Conservation (phyloP, 495 filamentous ascomycete genomes). For the Lasiosphaeria hispida region DNA sequence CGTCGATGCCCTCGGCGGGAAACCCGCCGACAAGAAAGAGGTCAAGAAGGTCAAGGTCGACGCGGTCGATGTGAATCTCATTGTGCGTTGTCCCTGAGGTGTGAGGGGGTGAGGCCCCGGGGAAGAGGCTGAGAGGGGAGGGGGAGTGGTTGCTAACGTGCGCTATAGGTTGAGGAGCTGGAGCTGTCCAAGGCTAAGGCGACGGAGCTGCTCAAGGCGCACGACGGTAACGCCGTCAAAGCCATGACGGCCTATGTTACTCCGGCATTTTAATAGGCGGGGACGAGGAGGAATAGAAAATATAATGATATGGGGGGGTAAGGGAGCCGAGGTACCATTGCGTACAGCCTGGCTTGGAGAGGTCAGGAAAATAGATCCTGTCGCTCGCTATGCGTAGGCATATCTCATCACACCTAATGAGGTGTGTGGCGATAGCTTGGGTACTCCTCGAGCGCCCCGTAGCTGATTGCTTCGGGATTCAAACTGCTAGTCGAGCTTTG, state of each 20-base stretch:
- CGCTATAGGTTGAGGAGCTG: constrained; percentile 68
- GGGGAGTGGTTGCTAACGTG: background rate
- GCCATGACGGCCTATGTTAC: constrained; percentile 61
- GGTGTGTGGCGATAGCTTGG: too few species aligned
- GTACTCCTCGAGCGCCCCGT: too few species aligned
- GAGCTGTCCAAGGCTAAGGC: constrained; percentile 77
- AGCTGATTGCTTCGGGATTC: too few species aligned
- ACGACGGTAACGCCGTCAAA: constrained; percentile 72
- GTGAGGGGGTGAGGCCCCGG: too few species aligned
- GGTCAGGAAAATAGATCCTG: too few species aligned
- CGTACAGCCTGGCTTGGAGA: too few species aligned
- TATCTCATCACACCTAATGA: too few species aligned
- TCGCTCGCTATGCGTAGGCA: too few species aligned
- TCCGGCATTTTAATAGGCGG: constrained; percentile 14
- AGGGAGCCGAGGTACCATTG: background rate
- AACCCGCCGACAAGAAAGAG: constrained; percentile 42
- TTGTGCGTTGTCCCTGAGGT: constrained; percentile 32
- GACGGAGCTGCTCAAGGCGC: constrained; percentile 74
- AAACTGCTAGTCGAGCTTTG: too few species aligned
- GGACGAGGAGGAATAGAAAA: background rate
- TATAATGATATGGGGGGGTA: background rate
- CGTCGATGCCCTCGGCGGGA: constrained; percentile 63
- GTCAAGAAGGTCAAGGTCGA: constrained; percentile 52
- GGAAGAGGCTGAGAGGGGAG: background rate
- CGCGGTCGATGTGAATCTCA: constrained; percentile 41